phyloP scores from a whole-genome alignment of 805 yeast species.

The Saccharomycopsis schoenii region DNA sequence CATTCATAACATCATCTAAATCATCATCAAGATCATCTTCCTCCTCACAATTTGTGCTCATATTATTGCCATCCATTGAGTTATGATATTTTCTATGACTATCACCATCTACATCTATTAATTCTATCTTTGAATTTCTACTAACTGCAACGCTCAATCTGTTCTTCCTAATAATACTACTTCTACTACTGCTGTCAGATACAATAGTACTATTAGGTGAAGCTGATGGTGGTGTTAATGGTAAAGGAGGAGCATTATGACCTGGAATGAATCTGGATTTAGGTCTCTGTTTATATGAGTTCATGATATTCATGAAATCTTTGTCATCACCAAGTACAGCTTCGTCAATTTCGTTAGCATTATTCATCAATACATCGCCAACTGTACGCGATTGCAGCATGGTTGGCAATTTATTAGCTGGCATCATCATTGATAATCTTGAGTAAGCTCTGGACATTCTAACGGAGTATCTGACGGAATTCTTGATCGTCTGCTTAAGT shows the following conservation, averaged over 20 bases:
- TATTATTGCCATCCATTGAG: constrained; percentile 3
- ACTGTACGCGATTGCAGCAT: constrained; percentile 26
- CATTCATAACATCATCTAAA: constrained; percentile 7
- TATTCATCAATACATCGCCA: constrained; percentile 39
- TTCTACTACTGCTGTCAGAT: not conserved
- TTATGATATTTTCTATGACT: not conserved
- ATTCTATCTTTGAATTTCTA: constrained; percentile 15
- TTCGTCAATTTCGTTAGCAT: constrained; percentile 32
- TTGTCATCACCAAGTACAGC: constrained; percentile 24
- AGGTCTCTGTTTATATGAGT: constrained; percentile 13
- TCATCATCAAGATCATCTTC: constrained; percentile 10
- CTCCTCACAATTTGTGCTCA: not conserved
- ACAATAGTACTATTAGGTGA: not conserved
- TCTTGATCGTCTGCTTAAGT: constrained; percentile 70
- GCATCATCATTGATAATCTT: constrained; percentile 15
- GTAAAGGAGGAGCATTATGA: constrained; percentile 17
- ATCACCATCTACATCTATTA: constrained; percentile 11
- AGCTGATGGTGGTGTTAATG: constrained; percentile 3
- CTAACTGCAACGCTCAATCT: constrained; percentile 17
- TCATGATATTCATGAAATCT: constrained; percentile 17
- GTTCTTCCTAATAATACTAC: not conserved
- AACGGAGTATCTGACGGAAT: constrained; percentile 72
- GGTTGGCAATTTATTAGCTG: not conserved
- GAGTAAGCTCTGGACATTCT: constrained; percentile 35
- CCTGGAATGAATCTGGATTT: constrained; percentile 15